Evolutionary conservation across 2,329 filamentous ascomycete genomes (phyloP).

Genomic region (Cadophora gregata): DNA sequence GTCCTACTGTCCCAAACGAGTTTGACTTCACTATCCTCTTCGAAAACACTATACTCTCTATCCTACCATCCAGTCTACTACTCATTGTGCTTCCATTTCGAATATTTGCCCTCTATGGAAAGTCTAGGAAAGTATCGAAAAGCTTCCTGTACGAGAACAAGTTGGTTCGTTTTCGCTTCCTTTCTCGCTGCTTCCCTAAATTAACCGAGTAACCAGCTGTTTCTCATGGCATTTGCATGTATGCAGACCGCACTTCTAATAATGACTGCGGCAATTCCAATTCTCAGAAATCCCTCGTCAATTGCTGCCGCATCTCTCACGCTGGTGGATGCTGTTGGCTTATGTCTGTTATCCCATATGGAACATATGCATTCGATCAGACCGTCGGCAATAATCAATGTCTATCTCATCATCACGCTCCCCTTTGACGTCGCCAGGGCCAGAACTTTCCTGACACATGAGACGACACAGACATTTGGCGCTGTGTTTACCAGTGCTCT

Average conservation of each 20-base stretch:
- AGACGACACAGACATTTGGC: slow-evolving; percentile 41
- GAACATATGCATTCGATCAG: slow-evolving; percentile 38
- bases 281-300: slow-evolving; percentile 28
- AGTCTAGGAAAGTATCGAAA: slow-evolving; percentile 34
- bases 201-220: slow-evolving; percentile 39
- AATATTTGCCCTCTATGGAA: slow-evolving; percentile 26
- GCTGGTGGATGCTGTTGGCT: slow-evolving; percentile 31
- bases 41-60: slow-evolving; percentile 36
- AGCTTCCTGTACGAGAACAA: slow-evolving; percentile 36
- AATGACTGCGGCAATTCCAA: slow-evolving; percentile 22
- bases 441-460: slow-evolving; percentile 38
- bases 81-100: slow-evolving; percentile 33
- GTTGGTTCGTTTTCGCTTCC: slow-evolving; percentile 26
- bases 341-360: slow-evolving; percentile 35
- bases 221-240: slow-evolving; percentile 35
- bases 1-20: slow-evolving; percentile 27
- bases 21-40: slow-evolving; percentile 41
- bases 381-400: slow-evolving; percentile 37
- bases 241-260: slow-evolving; percentile 33
- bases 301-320: slow-evolving; percentile 32
- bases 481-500: slow-evolving; percentile 47
- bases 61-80: slow-evolving; percentile 32
- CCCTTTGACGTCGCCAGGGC: slow-evolving; percentile 37
- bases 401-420: slow-evolving; percentile 39
- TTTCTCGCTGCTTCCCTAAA: not conserved